Base-by-base conservation (phyloP, 352 stramenopile genomes). In the Pythium pyrilobum region DNA sequence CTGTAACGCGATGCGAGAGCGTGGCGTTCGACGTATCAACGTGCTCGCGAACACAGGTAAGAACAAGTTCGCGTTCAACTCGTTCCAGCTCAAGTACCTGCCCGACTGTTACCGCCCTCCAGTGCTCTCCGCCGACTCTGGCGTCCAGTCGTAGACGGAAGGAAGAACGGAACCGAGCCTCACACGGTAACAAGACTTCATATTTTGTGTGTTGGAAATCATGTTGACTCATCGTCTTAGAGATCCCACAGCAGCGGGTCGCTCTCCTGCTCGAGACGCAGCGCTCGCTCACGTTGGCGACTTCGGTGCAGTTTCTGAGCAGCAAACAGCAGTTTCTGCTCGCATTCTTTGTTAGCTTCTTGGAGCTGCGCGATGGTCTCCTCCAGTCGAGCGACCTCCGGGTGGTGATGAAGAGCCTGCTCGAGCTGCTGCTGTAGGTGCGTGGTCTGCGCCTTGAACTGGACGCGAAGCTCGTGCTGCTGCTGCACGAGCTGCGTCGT, bases 21-120 rank as follows among this genome's bases (percentile, higher is more conserved):
- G 81, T 32, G 84, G 84, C 20, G 84, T 95, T 29, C 84, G 84
- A 13, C 81, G 84, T 24, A 68, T 92, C 2, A 95, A 95, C 45
- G 84, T 95, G 43, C 55, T 95, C 20, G 84, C 76, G 11, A 95
- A 95, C 56, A 95, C 84, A 13, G 84, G 84, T 37, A 95, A 92
- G 59, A 84, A 87, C 47, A 97, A 96, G 58, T 98, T 97, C 73
- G 95, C 95, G 11, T 99, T 99, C 71, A 99, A 99, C 69, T 85
- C 85, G 12, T 84, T 98, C 51, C 96, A 99, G 74, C 81, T 96
- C 47, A 97, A 98, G 73, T 98, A 98, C 63, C 96, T 99, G 67
- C 96, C 96, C 4, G 77, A 88, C 52, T 89, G 89, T 54, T 97
- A 97, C 69, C 85, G 94, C 43, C 91, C 92, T 13, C 92, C 92